phyloP scores from a whole-genome alignment of 2,329 filamentous ascomycete genomes.

The Phaeosphaeriaceae sp. region DNA sequence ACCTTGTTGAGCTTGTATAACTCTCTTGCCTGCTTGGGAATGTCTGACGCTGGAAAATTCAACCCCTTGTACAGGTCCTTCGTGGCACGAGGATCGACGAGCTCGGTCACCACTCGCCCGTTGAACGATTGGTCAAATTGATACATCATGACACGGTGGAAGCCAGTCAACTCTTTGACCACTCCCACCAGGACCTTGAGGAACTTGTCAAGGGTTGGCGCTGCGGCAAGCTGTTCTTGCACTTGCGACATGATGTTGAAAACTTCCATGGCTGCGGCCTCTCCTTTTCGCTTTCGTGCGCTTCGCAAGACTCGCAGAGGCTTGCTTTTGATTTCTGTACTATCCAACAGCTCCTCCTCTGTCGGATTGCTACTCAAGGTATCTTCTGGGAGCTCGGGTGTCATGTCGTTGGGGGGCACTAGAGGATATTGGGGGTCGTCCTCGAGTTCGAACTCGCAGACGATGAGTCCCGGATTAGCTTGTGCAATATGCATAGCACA shows the following conservation, averaged over 20 bases:
- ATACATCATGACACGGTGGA: slow-evolving; percentile 92
- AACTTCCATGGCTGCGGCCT: slow-evolving; percentile 85
- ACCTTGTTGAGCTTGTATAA: slow-evolving; percentile 91
- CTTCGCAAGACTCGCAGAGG: slow-evolving; percentile 79
- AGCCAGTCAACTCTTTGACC: slow-evolving; percentile 87
- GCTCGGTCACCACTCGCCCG: slow-evolving; percentile 84
- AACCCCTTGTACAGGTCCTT: slow-evolving; percentile 86
- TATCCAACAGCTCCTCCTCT: slow-evolving; percentile 74
- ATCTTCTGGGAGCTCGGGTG: slow-evolving; percentile 72
- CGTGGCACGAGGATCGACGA: slow-evolving; percentile 80
- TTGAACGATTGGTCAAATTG: slow-evolving; percentile 87
- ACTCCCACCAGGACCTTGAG: slow-evolving; percentile 84
- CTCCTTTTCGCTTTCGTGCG: slow-evolving; percentile 76
- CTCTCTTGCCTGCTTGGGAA: slow-evolving; percentile 84
- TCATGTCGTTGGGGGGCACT: slow-evolving; percentile 64
- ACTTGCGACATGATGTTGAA: slow-evolving; percentile 93
- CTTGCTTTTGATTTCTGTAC: slow-evolving; percentile 76
- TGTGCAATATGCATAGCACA: slow-evolving; percentile 83
- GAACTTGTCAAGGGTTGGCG: slow-evolving; percentile 73
- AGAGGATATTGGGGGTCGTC: slow-evolving; percentile 75
- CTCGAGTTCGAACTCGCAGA: slow-evolving; percentile 89
- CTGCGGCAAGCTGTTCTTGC: slow-evolving; percentile 81
- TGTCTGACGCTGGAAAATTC: slow-evolving; percentile 88
- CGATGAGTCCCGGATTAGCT: slow-evolving; percentile 68
- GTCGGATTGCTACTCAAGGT: slow-evolving; percentile 77